Conservation (phyloP, 208 protist genomes). For the Wallacemonas sp. region DNA sequence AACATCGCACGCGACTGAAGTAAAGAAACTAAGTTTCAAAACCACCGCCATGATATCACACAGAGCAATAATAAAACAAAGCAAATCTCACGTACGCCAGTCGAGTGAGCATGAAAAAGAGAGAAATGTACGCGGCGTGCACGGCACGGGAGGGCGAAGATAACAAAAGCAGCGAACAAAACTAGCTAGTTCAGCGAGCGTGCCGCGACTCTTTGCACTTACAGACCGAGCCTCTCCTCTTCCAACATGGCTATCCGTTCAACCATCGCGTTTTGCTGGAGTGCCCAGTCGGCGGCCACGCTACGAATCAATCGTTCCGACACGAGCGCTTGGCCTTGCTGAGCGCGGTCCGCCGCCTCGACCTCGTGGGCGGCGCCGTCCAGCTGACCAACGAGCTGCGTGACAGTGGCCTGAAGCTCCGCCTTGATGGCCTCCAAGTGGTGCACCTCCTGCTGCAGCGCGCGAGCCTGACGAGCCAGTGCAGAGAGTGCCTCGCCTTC, state of each 20-base stretch:
- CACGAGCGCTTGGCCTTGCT: background rate
- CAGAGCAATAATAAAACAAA: too few relatives aligned
- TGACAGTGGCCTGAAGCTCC: background rate
- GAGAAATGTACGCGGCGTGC: too few relatives aligned
- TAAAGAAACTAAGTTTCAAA: too few relatives aligned
- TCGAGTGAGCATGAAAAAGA: background rate
- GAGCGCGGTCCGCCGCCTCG: background rate
- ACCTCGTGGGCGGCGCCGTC: background rate
- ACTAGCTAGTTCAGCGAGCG: too few relatives aligned
- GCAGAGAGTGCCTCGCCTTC: background rate
- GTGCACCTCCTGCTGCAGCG: slow-evolving; percentile 2
- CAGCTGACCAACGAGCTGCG: background rate
- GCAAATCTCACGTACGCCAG: too few relatives aligned
- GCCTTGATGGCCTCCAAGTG: background rate
- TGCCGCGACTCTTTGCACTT: background rate
- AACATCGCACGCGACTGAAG: too few relatives aligned
- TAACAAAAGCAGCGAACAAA: too few relatives aligned
- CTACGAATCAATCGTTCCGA: background rate
- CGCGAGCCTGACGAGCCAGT: background rate
- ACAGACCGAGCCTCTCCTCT: background rate
- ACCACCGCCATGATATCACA: too few relatives aligned
- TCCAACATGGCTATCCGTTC: slow-evolving; percentile 7
- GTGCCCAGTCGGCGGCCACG: slow-evolving; percentile 1
- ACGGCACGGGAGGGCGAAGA: too few relatives aligned
- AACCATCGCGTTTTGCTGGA: slow-evolving; percentile 1